Percentiles rank a stretch among this genome's conserved stretches.
phyloP scores from a whole-genome alignment of 495 filamentous ascomycete species.

The Xylaria cubensis region DNA sequence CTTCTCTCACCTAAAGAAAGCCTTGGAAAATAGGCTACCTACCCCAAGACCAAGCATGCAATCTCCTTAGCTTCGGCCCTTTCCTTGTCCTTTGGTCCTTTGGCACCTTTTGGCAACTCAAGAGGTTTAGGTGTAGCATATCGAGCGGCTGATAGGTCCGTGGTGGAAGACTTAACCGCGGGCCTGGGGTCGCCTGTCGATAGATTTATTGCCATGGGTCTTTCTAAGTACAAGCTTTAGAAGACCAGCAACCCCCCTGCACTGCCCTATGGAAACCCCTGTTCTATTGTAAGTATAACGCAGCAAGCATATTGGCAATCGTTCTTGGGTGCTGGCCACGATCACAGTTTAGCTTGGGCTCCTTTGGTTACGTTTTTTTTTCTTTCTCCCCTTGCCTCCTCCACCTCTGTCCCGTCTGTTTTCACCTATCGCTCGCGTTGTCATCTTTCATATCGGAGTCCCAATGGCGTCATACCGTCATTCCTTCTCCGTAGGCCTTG shows the following conservation, averaged over 20 bases:
- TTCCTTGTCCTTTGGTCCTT: slow-evolving; percentile 10
- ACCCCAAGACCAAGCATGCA: slow-evolving; percentile 16
- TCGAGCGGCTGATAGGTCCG: slow-evolving; percentile 25
- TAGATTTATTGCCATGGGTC: slow-evolving; percentile 18
- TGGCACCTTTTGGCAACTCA: background rate
- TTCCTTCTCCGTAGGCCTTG: background rate
- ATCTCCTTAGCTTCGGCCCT: slow-evolving; percentile 25
- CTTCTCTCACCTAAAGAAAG: background rate
- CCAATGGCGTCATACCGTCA: background rate
- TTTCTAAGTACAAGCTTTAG: slow-evolving; percentile 7
- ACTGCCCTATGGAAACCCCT: slow-evolving; percentile 24
- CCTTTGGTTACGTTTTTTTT: background rate
- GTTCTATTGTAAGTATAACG: background rate
- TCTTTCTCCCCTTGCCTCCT: background rate
- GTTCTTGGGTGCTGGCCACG: slow-evolving; percentile 6
- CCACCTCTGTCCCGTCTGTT: background rate
- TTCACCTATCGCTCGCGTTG: background rate
- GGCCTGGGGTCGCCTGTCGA: slow-evolving; percentile 18
- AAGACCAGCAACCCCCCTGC: slow-evolving; percentile 14
- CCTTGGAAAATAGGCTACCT: background rate
- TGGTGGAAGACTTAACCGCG: slow-evolving; percentile 19
- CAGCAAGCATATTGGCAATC: background rate
- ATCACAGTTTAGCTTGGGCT: slow-evolving; percentile 4
- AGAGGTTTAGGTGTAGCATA: slow-evolving; percentile 4
- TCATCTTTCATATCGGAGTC: background rate